phyloP scores from a whole-genome alignment of 495 filamentous ascomycete genomes.

The Ramalina intermedia region DNA sequence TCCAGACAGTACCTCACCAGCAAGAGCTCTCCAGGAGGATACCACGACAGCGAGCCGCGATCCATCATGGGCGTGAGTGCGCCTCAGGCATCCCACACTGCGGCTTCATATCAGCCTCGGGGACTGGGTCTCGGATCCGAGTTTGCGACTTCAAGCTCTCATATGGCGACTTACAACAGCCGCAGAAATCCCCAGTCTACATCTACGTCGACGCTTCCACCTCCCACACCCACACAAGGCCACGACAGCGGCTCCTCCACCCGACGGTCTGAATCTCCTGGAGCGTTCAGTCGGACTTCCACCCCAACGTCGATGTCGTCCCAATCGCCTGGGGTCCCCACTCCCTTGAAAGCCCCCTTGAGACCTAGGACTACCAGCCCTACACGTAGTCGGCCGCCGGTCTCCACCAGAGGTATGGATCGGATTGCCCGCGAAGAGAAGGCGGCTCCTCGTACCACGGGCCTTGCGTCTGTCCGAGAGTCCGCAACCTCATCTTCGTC shows the following conservation, averaged over 20 bases:
- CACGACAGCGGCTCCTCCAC: slow-evolving; percentile 83
- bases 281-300: slow-evolving; percentile 77
- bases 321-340: slow-evolving; percentile 71
- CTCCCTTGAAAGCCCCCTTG: slow-evolving; percentile 41
- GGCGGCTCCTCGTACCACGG: slow-evolving; percentile 35
- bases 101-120: slow-evolving; percentile 4
- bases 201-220: slow-evolving; percentile 34
- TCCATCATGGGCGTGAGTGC: slow-evolving; percentile 14
- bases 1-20: slow-evolving; percentile 2
- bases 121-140: slow-evolving; percentile 4
- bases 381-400: slow-evolving; percentile 50
- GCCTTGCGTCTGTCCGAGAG: slow-evolving; percentile 50
- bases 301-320: slow-evolving; percentile 94
- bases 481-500: slow-evolving; percentile 46
- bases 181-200: slow-evolving; percentile 4
- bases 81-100: slow-evolving; percentile 7
- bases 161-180: slow-evolving; percentile 15
- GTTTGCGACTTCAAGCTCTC: slow-evolving; percentile 16
- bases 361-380: slow-evolving; percentile 51
- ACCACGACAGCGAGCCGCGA: slow-evolving; percentile 6
- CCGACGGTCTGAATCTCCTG: slow-evolving; percentile 81
- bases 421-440: slow-evolving; percentile 36
- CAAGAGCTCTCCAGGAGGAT: slow-evolving; percentile 10
- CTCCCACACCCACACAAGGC: slow-evolving; percentile 49
- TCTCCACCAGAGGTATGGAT: slow-evolving; percentile 25